Base-by-base conservation (phyloP, 2,329 filamentous ascomycete species). In the Pseudopithomyces maydicus region DNA sequence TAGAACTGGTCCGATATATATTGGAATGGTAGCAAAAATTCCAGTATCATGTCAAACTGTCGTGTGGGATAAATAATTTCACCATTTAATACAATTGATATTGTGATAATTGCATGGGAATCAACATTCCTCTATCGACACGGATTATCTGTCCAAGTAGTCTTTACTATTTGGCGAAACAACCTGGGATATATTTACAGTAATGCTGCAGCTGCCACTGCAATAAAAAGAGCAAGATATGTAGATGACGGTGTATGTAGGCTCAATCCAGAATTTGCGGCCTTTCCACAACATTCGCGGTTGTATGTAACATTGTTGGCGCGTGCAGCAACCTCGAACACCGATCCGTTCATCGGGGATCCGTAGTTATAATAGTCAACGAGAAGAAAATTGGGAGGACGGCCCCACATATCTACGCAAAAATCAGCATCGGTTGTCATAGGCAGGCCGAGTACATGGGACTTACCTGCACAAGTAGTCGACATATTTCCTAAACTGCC, bases 241-340 rank as follows among this genome's bases (percentile, higher is more conserved):
- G 54, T 57, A 1, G 46, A 48, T 10, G 64, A 58, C 1, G 68
- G 61, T 14, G 32, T 48, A 19, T 59, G 17, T 3, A 61, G 50
- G 3, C 46, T 38, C 8, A 49, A 43, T 14, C 65, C 67, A 0
- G 61, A 33, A 8, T 65, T 70, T 15, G 55, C 58, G 10, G 57
- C 36, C 35, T 41, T 69, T 2, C 86, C 87, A 64, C 87, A 89
- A 69, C 87, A 89, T 4, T 75, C 56, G 42, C 81, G 72, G 44
- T 81, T 81, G 70, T 91, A 93, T 0, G 84, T 88, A 45, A 95
- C 90, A 58, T 88, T 87, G 74, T 94, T 95, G 64, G 86, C 84
- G 3, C 60, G 62, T 0, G 76, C 76, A 3, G 76, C 76, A 22
- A 77, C 76, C 52, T 74, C 71, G 52, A 78, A 78, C 12, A 78